Evolutionary conservation across 2,329 filamentous ascomycete genomes (phyloP), one percentile per base, ranked within the genome.

Genomic region (Aureobasidium sp.): DNA sequence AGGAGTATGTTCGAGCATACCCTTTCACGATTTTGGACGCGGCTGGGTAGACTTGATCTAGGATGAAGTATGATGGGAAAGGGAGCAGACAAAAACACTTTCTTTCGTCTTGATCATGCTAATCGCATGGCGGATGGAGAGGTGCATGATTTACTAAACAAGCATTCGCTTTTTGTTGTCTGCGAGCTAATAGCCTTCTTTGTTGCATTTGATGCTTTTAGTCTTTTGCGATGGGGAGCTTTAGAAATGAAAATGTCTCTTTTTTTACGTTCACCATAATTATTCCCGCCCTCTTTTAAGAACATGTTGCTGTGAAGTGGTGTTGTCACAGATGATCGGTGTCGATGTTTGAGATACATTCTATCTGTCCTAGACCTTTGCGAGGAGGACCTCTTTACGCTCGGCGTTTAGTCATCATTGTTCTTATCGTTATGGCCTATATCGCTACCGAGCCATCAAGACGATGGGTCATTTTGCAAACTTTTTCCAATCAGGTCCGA

Each of bases 41-140:
- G 39, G 30, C 37, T 44, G 53, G 53, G 45, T 55, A 55, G 53
- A 51, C 47, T 55, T 42, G 40, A 53, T 40, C 40, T 37, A 40
- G 42, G 42, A 42, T 51, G 25, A 41, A 38, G 38, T 47, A 34
- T 44, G 16, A 35, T 29, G 19, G 44, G 27, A 25, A 49, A 35
- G 24, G 37, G 16, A 34, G 45, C 39, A 44, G 45, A 42, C 25
- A 51, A 32, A 40, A 29, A 40, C 21, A 10, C 14, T 21, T 8
- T 3, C 6, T 6, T 37, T 14, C 35, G 7, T 17, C n/a, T 27
- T 27, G 44, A 50, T 29, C 53, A 51, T 55, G 44, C 51, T 47
- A 44, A 45, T 53, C 34, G 51, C 39, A 38, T 47, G 51, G 51
- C 42, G 32, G 30, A 5, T 7, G 19, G 21, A n/a, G 7, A 19